A percentile compares a stretch with the other conserved stretches of the same genome.
phyloP scores from a whole-genome alignment of 2,329 filamentous ascomycete species.

The Penicillium sp. region DNA sequence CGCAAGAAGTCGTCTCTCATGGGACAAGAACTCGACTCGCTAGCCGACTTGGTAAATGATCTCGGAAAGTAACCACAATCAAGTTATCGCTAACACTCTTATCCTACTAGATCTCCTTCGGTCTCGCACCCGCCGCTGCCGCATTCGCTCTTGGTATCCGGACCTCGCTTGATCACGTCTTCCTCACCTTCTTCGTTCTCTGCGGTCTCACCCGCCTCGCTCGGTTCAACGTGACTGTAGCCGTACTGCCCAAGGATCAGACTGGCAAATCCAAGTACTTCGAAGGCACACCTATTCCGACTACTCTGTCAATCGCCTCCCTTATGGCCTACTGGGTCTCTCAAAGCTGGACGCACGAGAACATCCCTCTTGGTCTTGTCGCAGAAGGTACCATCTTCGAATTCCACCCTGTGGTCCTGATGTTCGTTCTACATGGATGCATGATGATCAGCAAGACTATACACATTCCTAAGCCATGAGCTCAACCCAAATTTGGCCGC shows the following conservation, averaged over 20 bases:
- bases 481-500: conserved; percentile 7
- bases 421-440: conserved; percentile 88
- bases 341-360: conserved; percentile 73
- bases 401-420: conserved; percentile 74
- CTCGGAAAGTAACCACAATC: not conserved
- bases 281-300: conserved; percentile 94
- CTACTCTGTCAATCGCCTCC: conserved; percentile 73
- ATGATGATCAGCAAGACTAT: conserved; percentile 95
- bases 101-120: conserved; percentile 80
- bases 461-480: conserved; percentile 81
- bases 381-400: conserved; percentile 67
- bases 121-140: conserved; percentile 79
- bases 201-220: conserved; percentile 90
- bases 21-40: conserved; percentile 94
- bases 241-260: conserved; percentile 84
- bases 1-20: conserved; percentile 95
- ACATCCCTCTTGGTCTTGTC: conserved; percentile 73
- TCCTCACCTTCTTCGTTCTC: conserved; percentile 84
- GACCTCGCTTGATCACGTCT: conserved; percentile 76
- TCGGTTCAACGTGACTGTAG: conserved; percentile 95
- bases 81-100: conserved; percentile 5
- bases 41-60: conserved; percentile 77
- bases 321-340: conserved; percentile 89
- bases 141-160: conserved; percentile 88
- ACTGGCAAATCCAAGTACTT: conserved; percentile 92